Evolutionary conservation across 2,329 filamentous ascomycete species (phyloP).

Genomic region (Ophiostoma novo-ulmi): DNA sequence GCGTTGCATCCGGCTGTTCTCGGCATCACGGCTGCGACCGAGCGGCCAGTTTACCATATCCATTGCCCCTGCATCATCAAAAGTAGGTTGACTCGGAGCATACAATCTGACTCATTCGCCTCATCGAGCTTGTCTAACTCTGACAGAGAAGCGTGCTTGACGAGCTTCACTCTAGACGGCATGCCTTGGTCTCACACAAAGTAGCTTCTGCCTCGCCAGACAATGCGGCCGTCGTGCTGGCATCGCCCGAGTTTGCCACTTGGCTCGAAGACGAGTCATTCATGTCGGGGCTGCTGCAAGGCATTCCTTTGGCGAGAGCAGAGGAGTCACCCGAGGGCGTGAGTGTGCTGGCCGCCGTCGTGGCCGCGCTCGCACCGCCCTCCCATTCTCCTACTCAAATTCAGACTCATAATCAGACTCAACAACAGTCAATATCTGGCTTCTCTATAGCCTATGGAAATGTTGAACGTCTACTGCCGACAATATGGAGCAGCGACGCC

Average conservation of each 20-base stretch:
- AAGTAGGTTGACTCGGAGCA: constrained; percentile 19
- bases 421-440: constrained; percentile 35
- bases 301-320: constrained; percentile 24
- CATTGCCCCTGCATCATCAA: constrained; percentile 19
- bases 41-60: constrained; percentile 27
- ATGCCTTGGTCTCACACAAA: not conserved
- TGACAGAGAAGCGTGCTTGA: constrained; percentile 25
- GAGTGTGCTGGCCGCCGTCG: constrained; percentile 50
- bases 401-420: constrained; percentile 17
- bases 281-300: constrained; percentile 33
- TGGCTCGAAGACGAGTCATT: constrained; percentile 44
- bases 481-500: constrained; percentile 38
- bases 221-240: constrained; percentile 45
- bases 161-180: constrained; percentile 14
- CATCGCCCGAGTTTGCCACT: constrained; percentile 45
- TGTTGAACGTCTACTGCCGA: constrained; percentile 40
- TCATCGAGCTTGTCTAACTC: not conserved
- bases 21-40: not conserved
- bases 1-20: constrained; percentile 17
- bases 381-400: too few relatives aligned
- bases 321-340: constrained; percentile 29
- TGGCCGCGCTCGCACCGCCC: constrained; percentile 48
- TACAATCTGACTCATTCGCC: not conserved
- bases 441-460: constrained; percentile 50
- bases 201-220: constrained; percentile 30